These are phyloP conservation scores for Colletotrichum sp. DNA, from an alignment of 2,329 filamentous ascomycete species.

Conservation along the genomic window DNA sequence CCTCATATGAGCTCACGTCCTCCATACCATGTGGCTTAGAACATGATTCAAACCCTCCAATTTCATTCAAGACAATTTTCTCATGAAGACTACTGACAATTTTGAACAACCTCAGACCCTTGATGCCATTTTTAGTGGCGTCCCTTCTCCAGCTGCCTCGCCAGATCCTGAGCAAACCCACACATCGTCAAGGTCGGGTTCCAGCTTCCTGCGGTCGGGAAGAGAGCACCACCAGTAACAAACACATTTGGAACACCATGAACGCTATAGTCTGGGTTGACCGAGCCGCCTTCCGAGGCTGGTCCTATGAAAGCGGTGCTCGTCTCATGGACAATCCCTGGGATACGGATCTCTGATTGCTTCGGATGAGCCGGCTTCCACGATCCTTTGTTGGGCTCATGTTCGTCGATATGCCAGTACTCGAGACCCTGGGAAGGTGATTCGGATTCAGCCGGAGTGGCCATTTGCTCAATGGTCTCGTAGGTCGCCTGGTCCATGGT, in stretches of 20 bases:
- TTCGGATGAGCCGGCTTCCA: not conserved
- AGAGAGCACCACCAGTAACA: not conserved
- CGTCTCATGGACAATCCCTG: not conserved
- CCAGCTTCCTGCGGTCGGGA: not conserved
- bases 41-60: not conserved
- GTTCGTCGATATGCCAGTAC: not conserved
- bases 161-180: not conserved
- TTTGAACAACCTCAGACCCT: accelerated
- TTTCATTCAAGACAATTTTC: not conserved
- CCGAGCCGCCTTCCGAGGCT: too few relatives aligned
- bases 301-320: not conserved
- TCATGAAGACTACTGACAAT: not conserved
- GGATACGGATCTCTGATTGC: not conserved
- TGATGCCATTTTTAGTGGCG: not conserved
- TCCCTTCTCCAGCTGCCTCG: not conserved
- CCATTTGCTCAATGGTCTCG: not conserved
- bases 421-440: accelerated
- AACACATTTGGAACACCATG: not conserved
- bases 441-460: accelerated
- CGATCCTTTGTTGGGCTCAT: not conserved
- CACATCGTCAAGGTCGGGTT: not conserved
- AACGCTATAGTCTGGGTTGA: too few relatives aligned
- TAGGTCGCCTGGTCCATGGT: accelerated
- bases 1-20: not conserved
- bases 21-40: not conserved